Percentiles rank a stretch among this genome's conserved stretches.
phyloP scores from a whole-genome alignment of 495 filamentous ascomycete genomes.

The Neurospora sp. region DNA sequence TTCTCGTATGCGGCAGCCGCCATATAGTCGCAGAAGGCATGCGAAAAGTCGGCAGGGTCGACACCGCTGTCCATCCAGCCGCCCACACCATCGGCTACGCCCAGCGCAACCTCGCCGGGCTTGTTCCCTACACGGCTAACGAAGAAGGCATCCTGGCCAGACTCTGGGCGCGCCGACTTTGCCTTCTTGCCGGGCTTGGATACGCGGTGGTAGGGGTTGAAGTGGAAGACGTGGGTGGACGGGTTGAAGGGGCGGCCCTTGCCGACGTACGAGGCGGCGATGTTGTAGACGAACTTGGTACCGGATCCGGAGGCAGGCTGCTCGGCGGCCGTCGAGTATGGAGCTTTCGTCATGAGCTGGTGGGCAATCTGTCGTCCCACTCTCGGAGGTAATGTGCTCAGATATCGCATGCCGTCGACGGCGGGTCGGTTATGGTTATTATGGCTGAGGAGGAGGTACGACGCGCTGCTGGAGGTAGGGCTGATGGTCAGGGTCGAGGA shows the following conservation, averaged over 20 bases:
- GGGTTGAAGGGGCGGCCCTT: conserved; percentile 70
- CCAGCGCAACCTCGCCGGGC: conserved; percentile 57
- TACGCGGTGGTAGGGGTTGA: conserved; percentile 54
- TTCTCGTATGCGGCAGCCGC: conserved; percentile 55
- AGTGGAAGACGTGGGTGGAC: conserved; percentile 60
- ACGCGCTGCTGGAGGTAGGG: not conserved
- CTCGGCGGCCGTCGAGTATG: not conserved
- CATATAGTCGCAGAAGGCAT: conserved; percentile 90
- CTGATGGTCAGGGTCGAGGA: not conserved
- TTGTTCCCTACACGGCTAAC: conserved; percentile 58
- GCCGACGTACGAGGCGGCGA: conserved; percentile 61
- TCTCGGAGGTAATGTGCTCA: not conserved
- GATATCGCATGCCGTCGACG: not conserved
- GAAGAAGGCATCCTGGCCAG: conserved; percentile 95
- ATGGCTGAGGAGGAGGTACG: not conserved
- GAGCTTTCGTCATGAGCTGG: not conserved
- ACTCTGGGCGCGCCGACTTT: conserved; percentile 55
- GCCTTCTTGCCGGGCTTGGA: conserved; percentile 32
- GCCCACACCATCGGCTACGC: conserved; percentile 88
- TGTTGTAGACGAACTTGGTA: conserved; percentile 48
- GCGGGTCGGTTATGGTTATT: not conserved
- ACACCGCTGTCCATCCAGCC: conserved; percentile 87
- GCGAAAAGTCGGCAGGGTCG: conserved; percentile 90
- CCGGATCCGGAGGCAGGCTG: conserved; percentile 4
- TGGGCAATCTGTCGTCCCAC: not conserved